phyloP scores from a whole-genome alignment of 148 eudicot genomes.

The Chenopodium berlandieri region DNA sequence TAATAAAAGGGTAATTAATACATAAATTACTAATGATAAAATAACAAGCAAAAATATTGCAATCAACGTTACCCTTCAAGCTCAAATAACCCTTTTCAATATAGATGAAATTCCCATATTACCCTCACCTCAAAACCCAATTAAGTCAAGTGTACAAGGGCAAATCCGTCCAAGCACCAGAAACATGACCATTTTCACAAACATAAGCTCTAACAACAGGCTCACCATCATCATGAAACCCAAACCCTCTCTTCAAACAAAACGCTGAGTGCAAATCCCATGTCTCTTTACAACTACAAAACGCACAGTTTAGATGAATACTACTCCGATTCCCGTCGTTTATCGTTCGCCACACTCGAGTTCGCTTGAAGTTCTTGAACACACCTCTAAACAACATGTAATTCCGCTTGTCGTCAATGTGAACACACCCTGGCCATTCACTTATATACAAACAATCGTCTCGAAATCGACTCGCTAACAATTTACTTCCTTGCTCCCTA shows the following conservation, averaged over 20 bases:
- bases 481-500: conserved; percentile 78
- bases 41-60: too few species aligned
- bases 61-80: too few species aligned
- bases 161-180: conserved; percentile 96
- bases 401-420: conserved; percentile 68
- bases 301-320: conserved; percentile 65
- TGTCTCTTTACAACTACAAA: conserved; percentile 55
- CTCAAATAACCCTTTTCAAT: too few species aligned
- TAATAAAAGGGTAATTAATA: too few species aligned
- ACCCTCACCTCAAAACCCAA: neutral
- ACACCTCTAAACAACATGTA: conserved; percentile 89
- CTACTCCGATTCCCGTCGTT: conserved; percentile 63
- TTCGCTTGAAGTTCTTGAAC: conserved; percentile 76
- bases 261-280: conserved; percentile 96
- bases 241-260: conserved; percentile 80
- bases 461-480: conserved; percentile 74
- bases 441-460: conserved; percentile 79
- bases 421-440: conserved; percentile 94
- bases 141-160: conserved; percentile 54
- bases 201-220: conserved; percentile 93
- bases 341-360: conserved; percentile 87
- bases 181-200: conserved; percentile 97
- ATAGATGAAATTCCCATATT: neutral
- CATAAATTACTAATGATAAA: too few species aligned
- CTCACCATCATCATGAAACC: conserved; percentile 90